A percentile compares a stretch with the other conserved stretches of the same genome.
Evolutionary conservation across 345 rosid genomes (phyloP).

Genomic region (Arabidopsis thaliana): TAIR10.1 NC_003070.9:3803501-3804000

Average conservation of each 20-base stretch:
- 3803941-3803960: background rate
- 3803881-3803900: background rate
- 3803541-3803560: constrained; percentile 63
- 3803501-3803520: constrained; percentile 89
- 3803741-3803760: constrained; percentile 44
- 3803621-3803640: background rate
- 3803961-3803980: background rate
- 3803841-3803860: constrained; percentile 48
- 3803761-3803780: constrained; percentile 65
- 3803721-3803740: background rate
- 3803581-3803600: background rate
- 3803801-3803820: constrained; percentile 73
- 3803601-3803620: background rate
- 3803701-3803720: constrained; percentile 6
- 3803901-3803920: background rate
- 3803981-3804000: constrained; percentile 2
- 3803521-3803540: constrained; percentile 68
- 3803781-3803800: constrained; percentile 60
- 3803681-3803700: background rate
- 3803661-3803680: background rate
- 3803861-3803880: constrained; percentile 32
- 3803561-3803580: constrained; percentile 24
- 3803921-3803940: background rate
- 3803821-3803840: constrained; percentile 88
- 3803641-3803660: background rate